phyloP scores from a whole-genome alignment of 2,329 filamentous ascomycete species.

The Fusarium mexicanum region DNA sequence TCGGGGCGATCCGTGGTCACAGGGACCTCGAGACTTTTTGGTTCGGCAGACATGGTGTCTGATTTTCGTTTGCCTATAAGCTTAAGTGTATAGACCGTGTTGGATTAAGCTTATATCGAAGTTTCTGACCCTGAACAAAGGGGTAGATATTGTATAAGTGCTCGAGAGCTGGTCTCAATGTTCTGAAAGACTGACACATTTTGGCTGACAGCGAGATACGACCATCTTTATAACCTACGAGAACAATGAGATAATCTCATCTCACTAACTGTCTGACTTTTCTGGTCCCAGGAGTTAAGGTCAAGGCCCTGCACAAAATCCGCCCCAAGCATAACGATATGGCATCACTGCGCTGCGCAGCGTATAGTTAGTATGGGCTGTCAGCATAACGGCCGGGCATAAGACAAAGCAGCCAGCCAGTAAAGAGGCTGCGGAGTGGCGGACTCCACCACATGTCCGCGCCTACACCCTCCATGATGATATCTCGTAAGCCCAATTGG shows the following conservation, averaged over 20 bases:
- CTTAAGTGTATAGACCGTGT: background rate
- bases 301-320: conserved; percentile 33
- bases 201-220: conserved; percentile 11
- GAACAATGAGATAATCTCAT: conserved; percentile 4
- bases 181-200: conserved; percentile 7
- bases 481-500: conserved; percentile 40
- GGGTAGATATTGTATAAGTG: conserved; percentile 3
- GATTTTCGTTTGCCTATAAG: background rate
- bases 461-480: conserved; percentile 9
- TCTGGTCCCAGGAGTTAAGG: conserved; percentile 30
- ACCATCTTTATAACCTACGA: conserved; percentile 34
- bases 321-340: conserved; percentile 20
- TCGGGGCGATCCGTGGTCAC: conserved; percentile 33
- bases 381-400: conserved; percentile 37
- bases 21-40: conserved; percentile 39
- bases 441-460: conserved; percentile 41
- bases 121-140: background rate
- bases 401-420: background rate
- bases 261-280: conserved; percentile 13
- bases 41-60: conserved; percentile 23
- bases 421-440: conserved; percentile 30
- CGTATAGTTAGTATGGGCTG: background rate
- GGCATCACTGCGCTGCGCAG: conserved; percentile 5
- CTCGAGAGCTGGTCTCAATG: conserved; percentile 12
- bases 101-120: conserved; percentile 24